These are phyloP conservation scores for Linnemannia schmuckeri DNA, from an alignment of 192 early-diverging fungal genomes.

Conservation along the genomic window DNA sequence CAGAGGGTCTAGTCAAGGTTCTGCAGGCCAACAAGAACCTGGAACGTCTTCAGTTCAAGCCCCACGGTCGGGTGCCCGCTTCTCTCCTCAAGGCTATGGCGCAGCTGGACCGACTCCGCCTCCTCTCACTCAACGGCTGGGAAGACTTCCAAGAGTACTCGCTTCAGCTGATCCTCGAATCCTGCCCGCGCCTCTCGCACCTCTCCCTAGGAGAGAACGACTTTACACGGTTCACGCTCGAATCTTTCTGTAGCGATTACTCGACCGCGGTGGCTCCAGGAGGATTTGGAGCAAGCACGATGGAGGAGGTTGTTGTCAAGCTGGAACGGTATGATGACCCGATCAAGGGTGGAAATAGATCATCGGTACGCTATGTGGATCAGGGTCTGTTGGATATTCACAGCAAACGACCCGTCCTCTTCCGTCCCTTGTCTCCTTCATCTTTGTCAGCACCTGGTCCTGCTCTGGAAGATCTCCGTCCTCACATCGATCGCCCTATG, in stretches of 20 bases:
- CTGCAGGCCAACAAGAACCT: constrained; percentile 23
- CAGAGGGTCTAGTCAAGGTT: constrained; percentile 16
- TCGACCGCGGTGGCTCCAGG: not conserved
- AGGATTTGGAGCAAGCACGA: not conserved
- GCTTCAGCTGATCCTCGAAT: constrained; percentile 27
- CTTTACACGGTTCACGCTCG: constrained; percentile 37
- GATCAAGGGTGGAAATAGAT: constrained; percentile 26
- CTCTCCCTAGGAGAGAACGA: constrained; percentile 45
- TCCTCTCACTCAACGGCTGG: constrained; percentile 45
- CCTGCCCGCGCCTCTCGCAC: constrained; percentile 19
- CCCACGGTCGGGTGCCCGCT: constrained; percentile 25
- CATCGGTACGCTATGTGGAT: not conserved
- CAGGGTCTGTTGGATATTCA: constrained; percentile 22
- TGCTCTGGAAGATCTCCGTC: not conserved
- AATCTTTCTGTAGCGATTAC: not conserved
- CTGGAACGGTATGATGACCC: constrained; percentile 41
- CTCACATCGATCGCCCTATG: not conserved
- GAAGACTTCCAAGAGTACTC: constrained; percentile 53
- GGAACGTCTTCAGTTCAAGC: constrained; percentile 20
- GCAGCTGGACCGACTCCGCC: constrained; percentile 10
- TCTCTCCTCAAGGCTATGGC: constrained; percentile 17
- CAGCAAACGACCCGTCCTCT: constrained; percentile 20
- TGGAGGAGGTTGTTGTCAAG: not conserved
- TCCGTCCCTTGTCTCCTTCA: not conserved
- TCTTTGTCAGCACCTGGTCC: not conserved